Conservation (phyloP, 2,329 filamentous ascomycete species). For the Aspergillus thermomutatus region DNA sequence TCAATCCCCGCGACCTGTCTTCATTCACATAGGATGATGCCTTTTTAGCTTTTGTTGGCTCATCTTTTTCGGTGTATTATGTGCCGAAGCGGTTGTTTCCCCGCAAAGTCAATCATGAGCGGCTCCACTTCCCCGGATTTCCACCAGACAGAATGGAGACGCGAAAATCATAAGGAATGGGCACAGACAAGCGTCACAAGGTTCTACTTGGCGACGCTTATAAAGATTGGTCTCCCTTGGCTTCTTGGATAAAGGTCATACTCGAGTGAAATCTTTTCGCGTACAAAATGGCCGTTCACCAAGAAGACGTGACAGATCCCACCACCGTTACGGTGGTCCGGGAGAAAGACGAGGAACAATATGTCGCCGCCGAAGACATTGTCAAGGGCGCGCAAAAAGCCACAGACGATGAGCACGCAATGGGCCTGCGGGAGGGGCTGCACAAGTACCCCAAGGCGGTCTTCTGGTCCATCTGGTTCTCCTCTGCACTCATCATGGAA, state of each 20-base stretch:
- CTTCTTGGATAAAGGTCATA: not conserved
- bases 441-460: constrained; percentile 17
- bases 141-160: not conserved
- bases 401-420: not conserved
- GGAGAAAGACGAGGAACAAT: not conserved
- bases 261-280: not conserved
- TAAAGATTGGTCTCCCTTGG: not conserved
- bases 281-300: not conserved
- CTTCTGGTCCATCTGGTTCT: constrained; percentile 20
- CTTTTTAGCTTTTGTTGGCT: not conserved
- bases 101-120: not conserved
- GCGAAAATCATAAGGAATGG: not conserved
- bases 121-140: not conserved
- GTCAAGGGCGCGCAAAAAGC: not conserved
- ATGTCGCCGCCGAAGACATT: not conserved
- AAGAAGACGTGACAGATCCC: not conserved
- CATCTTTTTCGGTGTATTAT: not conserved
- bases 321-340: not conserved
- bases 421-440: not conserved
- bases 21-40: not conserved
- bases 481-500: constrained; percentile 22
- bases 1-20: no score
- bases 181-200: not conserved
- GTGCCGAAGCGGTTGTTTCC: not conserved
- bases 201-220: not conserved